Conservation (phyloP, 495 filamentous ascomycete genomes). For the Talaromyces wortmannii region DNA sequence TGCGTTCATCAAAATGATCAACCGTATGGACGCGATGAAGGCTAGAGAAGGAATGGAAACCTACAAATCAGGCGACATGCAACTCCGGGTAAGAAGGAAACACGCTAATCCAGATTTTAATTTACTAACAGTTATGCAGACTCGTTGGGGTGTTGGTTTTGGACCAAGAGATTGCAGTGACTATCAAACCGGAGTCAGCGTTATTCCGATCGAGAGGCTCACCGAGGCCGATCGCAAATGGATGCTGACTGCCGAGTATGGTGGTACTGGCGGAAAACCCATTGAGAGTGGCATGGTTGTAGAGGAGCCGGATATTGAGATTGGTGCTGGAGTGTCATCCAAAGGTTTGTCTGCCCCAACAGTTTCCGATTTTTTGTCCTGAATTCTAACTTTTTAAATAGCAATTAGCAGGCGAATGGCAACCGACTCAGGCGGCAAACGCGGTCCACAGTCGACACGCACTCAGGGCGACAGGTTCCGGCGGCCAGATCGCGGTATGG, state of each 20-base stretch:
- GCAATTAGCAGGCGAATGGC: constrained; percentile 80
- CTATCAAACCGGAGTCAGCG: constrained; percentile 83
- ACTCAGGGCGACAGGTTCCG: constrained; percentile 39
- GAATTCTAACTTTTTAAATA: constrained; percentile 11
- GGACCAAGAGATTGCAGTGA: constrained; percentile 96
- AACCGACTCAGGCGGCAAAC: constrained; percentile 67
- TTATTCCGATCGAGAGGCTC: constrained; percentile 85
- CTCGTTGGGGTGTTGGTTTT: constrained; percentile 95
- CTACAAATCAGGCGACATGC: constrained; percentile 60
- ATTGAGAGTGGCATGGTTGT: constrained; percentile 82
- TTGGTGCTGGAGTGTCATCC: constrained; percentile 91
- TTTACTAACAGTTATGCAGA: constrained; percentile 45
- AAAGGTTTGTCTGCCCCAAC: constrained; percentile 48
- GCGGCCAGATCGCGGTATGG: constrained; percentile 28
- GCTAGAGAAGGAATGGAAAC: constrained; percentile 93
- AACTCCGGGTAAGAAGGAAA: constrained; percentile 63
- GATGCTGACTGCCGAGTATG: constrained; percentile 92
- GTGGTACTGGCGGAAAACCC: constrained; percentile 77
- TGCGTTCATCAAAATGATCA: constrained; percentile 98
- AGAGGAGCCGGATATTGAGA: constrained; percentile 98
- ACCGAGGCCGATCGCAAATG: constrained; percentile 96
- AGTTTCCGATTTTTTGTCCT: background rate
- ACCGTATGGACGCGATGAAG: constrained; percentile 70
- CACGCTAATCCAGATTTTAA: background rate
- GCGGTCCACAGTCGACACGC: constrained; percentile 65